Base-by-base conservation (phyloP, 371 early-diverging fungal genomes). In the Rhizopus sp. region DNA sequence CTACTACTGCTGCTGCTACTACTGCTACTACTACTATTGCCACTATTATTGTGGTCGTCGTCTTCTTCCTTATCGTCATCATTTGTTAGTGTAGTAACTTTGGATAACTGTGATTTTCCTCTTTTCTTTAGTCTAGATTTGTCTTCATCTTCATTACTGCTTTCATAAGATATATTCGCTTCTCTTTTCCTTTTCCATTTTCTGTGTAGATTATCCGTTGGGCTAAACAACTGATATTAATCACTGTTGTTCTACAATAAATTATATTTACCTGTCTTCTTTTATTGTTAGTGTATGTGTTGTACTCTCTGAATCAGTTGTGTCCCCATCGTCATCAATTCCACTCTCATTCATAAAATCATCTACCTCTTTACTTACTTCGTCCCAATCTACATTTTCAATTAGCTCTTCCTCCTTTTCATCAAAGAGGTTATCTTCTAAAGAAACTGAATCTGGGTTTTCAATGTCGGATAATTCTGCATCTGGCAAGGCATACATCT, bases 271-370 rank as follows among this genome's bases (percentile, higher is more conserved):
- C 59, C 66, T 69, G 29, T 66, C 68, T 8, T 53, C 45, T 15
- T 39, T 5, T 40, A 10, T 3, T 38, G 35, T 30, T 4, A 31
- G 6, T 2, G 29, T 32, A 5, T 1, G n/a, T n/a, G 50, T 7
- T 7, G 34, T 29, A n/a, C 50, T 67, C 34, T 68, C 67, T 17
- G 70, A 76, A 45, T 68, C 68, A 13, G 71, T 73, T 46, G 75
- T 75, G 9, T 63, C 64, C 54, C 83, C 78, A 37, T 76, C 72
- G 45, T 75, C 59, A 46, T 85, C 81, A 33, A 81, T 78, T 12
- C 82, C 85, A 54, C 78, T 80, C 62, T 77, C 81, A 47, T 75
- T 82, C 33, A 83, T 63, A 30, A 70, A 69, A n/a, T 84, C 84
- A 42, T 85, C 83, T 5, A 84, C 77, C 57, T 85, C 86, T 57